phyloP scores from a whole-genome alignment of 441 rosid genomes.

The Sinapis alba region DNA sequence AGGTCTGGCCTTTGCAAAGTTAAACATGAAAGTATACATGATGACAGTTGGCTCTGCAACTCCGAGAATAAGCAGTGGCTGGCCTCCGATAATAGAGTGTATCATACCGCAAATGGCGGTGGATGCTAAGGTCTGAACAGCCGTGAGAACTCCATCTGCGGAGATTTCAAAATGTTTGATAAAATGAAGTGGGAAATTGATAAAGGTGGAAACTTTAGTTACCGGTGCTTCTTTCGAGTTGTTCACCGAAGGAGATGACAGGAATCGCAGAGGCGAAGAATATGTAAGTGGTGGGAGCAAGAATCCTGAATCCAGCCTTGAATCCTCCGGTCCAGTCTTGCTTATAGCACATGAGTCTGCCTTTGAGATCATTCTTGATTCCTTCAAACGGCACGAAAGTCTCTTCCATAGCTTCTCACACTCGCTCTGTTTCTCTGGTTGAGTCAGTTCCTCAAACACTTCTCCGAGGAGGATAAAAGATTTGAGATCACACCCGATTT shows the following conservation, averaged over 20 bases:
- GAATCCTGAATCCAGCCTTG: conserved; percentile 84
- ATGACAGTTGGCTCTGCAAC: conserved; percentile 98
- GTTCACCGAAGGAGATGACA: conserved; percentile 96
- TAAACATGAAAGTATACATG: conserved; percentile 94
- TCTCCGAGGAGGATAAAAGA: background rate
- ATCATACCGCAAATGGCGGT: conserved; percentile 84
- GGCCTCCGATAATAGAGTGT: conserved; percentile 92
- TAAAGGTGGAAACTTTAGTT: conserved; percentile 25
- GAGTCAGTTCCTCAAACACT: conserved; percentile 25
- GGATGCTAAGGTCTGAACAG: conserved; percentile 94
- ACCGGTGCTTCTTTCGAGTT: conserved; percentile 89
- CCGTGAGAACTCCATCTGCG: conserved; percentile 83
- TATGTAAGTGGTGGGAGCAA: conserved; percentile 96
- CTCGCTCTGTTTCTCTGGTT: conserved; percentile 13
- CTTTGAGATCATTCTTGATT: conserved; percentile 78
- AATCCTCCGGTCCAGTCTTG: conserved; percentile 93
- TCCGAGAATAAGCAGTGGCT: conserved; percentile 87
- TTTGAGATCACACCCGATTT: background rate
- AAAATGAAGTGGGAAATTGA: background rate
- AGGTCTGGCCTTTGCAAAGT: conserved; percentile 79
- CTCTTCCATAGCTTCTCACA: conserved; percentile 61
- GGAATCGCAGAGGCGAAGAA: conserved; percentile 98
- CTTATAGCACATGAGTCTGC: conserved; percentile 74
- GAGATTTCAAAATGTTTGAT: background rate
- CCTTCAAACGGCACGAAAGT: conserved; percentile 78